Percentiles rank a stretch among this genome's conserved stretches.
phyloP scores from a whole-genome alignment of 2,329 filamentous ascomycete genomes.

The Paracoccidioides brasiliensis region DNA sequence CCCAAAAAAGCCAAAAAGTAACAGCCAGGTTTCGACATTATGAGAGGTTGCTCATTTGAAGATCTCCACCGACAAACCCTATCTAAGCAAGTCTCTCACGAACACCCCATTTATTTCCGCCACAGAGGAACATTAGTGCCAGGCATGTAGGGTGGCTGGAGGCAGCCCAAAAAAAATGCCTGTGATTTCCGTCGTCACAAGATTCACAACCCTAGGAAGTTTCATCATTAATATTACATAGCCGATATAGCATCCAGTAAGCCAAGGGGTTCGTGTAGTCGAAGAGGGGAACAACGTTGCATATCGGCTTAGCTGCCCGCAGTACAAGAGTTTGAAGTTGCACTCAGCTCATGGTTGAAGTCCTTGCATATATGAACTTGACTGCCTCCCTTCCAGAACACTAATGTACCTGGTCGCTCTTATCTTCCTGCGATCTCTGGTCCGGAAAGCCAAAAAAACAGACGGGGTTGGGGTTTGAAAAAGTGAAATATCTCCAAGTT shows the following conservation, averaged over 20 bases:
- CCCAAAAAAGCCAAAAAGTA: too few species aligned
- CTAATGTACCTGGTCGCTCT: neutral
- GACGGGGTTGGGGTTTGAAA: neutral
- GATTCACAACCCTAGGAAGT: neutral
- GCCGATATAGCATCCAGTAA: neutral
- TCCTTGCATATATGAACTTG: neutral
- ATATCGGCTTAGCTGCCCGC: neutral
- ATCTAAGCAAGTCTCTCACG: neutral
- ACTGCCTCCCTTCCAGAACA: neutral
- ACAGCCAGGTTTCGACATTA: too few species aligned
- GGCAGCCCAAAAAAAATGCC: neutral
- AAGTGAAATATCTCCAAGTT: neutral
- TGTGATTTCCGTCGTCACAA: neutral
- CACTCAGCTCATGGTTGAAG: neutral
- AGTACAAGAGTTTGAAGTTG: neutral
- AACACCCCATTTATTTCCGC: neutral
- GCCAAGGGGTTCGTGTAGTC: neutral
- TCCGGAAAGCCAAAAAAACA: neutral
- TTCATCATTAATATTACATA: neutral
- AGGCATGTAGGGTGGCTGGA: neutral
- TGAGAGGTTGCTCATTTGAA: neutral
- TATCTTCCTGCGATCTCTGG: neutral
- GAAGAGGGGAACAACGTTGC: neutral
- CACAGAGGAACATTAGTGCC: neutral
- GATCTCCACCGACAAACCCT: neutral